Conservation (phyloP, 176 grass and related monocot genomes). For the Oropetium thomaeum region DNA sequence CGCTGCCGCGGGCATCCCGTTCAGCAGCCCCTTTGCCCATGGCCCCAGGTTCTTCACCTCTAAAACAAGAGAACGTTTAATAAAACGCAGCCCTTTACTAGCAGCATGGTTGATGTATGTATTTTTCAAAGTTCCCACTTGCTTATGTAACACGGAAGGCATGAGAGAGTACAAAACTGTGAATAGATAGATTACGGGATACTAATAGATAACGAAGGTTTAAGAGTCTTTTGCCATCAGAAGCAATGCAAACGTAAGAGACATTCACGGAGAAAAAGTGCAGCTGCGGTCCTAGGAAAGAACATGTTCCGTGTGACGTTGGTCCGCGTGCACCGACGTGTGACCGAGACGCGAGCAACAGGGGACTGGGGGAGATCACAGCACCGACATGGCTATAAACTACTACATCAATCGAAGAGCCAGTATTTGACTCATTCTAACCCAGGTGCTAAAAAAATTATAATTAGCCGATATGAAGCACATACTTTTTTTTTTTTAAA, state of each 20-base stretch:
- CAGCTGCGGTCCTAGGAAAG: background rate
- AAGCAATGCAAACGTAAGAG: background rate
- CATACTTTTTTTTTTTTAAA: background rate
- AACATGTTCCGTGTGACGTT: background rate
- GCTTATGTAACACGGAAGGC: constrained; percentile 31
- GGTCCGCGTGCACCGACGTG: constrained; percentile 16
- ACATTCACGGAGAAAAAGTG: background rate
- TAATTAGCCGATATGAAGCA: constrained; percentile 19
- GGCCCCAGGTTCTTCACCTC: constrained; percentile 70
- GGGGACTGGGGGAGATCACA: background rate
- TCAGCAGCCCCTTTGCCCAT: constrained; percentile 80
- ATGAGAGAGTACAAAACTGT: background rate
- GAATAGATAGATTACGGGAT: background rate
- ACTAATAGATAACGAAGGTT: background rate
- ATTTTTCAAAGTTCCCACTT: background rate
- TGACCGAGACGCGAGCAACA: background rate
- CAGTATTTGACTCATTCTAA: constrained; percentile 11
- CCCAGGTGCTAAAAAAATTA: background rate
- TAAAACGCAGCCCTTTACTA: constrained; percentile 12
- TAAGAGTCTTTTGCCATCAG: background rate
- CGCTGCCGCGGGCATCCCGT: constrained; percentile 40
- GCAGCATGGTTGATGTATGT: constrained; percentile 2
- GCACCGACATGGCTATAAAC: constrained; percentile 34
- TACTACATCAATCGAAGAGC: background rate
- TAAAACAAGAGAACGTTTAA: constrained; percentile 33